phyloP scores from a whole-genome alignment of 768 basidiomycete species.

The Leccinellum albellum region DNA sequence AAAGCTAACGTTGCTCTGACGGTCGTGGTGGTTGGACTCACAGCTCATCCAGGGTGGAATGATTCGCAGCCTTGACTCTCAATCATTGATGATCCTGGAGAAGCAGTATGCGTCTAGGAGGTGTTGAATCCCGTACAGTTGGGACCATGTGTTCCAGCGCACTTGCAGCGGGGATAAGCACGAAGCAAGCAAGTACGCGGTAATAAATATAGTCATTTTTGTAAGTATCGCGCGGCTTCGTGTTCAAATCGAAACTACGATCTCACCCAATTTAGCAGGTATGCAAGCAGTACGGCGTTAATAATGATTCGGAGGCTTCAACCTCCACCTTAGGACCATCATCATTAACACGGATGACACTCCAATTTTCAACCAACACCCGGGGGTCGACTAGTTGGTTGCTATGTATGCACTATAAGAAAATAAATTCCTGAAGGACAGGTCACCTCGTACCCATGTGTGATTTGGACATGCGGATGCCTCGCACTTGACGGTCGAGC shows the following conservation, averaged over 20 bases:
- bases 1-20: too few relatives aligned
- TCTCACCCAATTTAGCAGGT: too few relatives aligned
- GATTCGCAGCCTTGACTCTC: not conserved
- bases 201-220: not conserved
- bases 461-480: slow-evolving; percentile 79
- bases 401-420: too few relatives aligned
- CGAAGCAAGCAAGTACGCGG: not conserved
- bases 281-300: too few relatives aligned
- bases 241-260: not conserved
- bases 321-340: too few relatives aligned
- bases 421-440: not conserved
- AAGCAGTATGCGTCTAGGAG: too few relatives aligned
- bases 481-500: slow-evolving; percentile 54
- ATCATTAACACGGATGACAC: too few relatives aligned
- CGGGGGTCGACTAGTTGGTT: too few relatives aligned
- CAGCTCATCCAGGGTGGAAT: not conserved
- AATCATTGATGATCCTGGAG: not conserved
- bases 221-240: not conserved
- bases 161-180: not conserved
- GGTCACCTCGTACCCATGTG: slow-evolving; percentile 62
- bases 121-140: not conserved
- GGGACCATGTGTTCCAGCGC: slow-evolving; percentile 5
- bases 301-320: too few relatives aligned
- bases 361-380: too few relatives aligned
- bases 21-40: too few relatives aligned